Evolutionary conservation across 1,284 basidiomycete genomes (phyloP).

Genomic region (Vanrija sp.): DNA sequence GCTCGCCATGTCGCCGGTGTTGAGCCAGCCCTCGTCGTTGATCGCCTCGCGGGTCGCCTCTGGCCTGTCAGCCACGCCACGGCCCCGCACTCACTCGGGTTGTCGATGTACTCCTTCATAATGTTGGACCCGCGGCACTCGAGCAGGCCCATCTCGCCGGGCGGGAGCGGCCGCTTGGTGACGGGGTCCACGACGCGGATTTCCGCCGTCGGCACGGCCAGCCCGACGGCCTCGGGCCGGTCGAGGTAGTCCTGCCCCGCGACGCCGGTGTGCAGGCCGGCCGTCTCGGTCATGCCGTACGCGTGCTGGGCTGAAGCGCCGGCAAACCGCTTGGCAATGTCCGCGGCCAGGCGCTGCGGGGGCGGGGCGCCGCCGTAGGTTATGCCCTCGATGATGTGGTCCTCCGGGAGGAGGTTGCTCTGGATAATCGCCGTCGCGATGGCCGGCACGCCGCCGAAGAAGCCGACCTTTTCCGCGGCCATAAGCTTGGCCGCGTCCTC

Average conservation of each 20-base stretch:
- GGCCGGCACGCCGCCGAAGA: constrained; percentile 42
- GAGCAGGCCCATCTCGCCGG: constrained; percentile 26
- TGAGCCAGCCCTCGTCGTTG: constrained; percentile 41
- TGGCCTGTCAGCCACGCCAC: not conserved
- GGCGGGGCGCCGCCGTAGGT: constrained; percentile 46
- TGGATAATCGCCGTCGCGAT: constrained; percentile 37
- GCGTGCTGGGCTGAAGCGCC: constrained; percentile 27
- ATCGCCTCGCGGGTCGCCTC: constrained; percentile 32
- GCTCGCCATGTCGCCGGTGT: constrained; percentile 39
- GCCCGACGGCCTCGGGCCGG: constrained; percentile 19
- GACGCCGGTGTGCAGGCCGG: constrained; percentile 35
- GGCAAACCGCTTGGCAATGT: constrained; percentile 33
- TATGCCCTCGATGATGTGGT: constrained; percentile 28
- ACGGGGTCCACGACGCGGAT: constrained; percentile 33
- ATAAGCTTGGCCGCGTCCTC: constrained; percentile 32
- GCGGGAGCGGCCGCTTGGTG: constrained; percentile 16
- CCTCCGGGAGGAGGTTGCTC: constrained; percentile 27
- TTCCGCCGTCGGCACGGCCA: constrained; percentile 33
- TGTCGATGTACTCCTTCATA: constrained; percentile 36
- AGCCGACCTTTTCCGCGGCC: constrained; percentile 26
- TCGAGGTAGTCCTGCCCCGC: constrained; percentile 35
- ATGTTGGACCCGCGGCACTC: constrained; percentile 33
- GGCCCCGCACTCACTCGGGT: constrained; percentile 21
- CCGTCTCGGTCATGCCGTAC: constrained; percentile 45
- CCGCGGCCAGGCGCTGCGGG: constrained; percentile 30